These are phyloP conservation scores for Aspergillus oerlinghausenensis DNA, from an alignment of 2,329 filamentous ascomycete genomes.

Conservation along the genomic window DNA sequence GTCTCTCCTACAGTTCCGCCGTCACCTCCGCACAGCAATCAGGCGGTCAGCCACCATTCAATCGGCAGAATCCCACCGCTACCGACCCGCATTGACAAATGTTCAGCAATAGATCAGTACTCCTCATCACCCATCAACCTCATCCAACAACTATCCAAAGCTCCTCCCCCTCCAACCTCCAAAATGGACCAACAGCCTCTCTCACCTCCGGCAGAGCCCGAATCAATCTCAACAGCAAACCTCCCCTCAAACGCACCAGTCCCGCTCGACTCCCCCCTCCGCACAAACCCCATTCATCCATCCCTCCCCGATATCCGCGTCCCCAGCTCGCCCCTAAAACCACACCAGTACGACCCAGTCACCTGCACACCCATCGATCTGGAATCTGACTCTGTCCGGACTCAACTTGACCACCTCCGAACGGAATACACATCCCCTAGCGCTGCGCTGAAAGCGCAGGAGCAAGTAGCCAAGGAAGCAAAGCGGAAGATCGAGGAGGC, in stretches of 20 bases:
- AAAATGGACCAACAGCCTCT: conserved; percentile 28
- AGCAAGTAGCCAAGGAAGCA: conserved; percentile 34
- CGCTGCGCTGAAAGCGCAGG: conserved; percentile 35
- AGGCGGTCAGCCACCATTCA: not conserved
- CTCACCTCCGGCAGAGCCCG: conserved; percentile 33
- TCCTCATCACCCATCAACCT: not conserved
- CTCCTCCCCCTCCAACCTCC: conserved; percentile 3
- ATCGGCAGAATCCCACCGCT: not conserved
- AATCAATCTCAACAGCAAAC: not conserved
- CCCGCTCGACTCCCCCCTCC: conserved; percentile 32
- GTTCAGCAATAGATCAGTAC: not conserved
- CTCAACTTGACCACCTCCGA: conserved; percentile 32
- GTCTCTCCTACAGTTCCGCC: not conserved
- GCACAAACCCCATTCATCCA: conserved; percentile 37
- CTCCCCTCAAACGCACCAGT: conserved; percentile 18
- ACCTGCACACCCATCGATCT: conserved; percentile 34
- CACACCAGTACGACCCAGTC: conserved; percentile 35
- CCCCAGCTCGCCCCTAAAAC: conserved; percentile 30
- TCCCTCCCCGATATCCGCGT: conserved; percentile 37
- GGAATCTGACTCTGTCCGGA: conserved; percentile 18
- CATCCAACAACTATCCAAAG: not conserved
- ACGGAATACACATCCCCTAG: conserved; percentile 33
- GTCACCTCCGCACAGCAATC: not conserved
- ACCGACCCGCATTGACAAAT: not conserved
- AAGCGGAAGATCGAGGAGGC: conserved; percentile 34